phyloP scores from a whole-genome alignment of 2,329 filamentous ascomycete species.

The Myrmaecium sp. region DNA sequence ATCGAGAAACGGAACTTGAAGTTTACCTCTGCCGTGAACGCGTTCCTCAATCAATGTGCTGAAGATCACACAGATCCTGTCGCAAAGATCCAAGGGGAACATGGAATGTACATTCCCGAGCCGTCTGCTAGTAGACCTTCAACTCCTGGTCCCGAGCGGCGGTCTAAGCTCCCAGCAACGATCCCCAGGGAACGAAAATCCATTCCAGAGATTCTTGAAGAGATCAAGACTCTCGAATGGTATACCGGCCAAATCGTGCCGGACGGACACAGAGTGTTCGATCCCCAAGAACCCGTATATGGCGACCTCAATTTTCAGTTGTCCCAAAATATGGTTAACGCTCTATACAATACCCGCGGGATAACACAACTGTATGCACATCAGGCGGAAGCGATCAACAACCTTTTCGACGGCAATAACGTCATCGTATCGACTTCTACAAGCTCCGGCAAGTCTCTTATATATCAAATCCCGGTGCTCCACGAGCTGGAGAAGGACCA shows the following conservation, averaged over 20 bases:
- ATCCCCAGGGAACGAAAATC: conserved; percentile 68
- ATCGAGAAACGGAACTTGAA: conserved; percentile 83
- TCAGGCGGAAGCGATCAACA: conserved; percentile 86
- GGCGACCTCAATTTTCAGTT: conserved; percentile 73
- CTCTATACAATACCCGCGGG: conserved; percentile 76
- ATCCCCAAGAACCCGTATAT: conserved; percentile 64
- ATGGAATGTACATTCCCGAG: conserved; percentile 44
- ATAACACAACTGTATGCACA: conserved; percentile 82
- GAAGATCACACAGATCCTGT: conserved; percentile 50
- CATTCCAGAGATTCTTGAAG: conserved; percentile 69
- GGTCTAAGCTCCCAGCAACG: conserved; percentile 40
- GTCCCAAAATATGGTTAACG: conserved; percentile 87
- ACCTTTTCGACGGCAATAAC: conserved; percentile 62
- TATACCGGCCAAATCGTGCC: conserved; percentile 88
- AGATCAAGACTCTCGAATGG: conserved; percentile 70
- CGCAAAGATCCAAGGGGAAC: conserved; percentile 41
- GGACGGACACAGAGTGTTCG: conserved; percentile 80
- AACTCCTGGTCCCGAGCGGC: conserved; percentile 23
- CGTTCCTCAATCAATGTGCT: conserved; percentile 59
- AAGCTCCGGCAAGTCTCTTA: conserved; percentile 92
- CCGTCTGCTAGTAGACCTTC: conserved; percentile 30
- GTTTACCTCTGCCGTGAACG: conserved; percentile 60
- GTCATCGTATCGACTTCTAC: conserved; percentile 92
- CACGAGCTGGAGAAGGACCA: conserved; percentile 66
- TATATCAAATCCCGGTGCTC: conserved; percentile 88